Evolutionary conservation across 2,329 filamentous ascomycete genomes (phyloP), one percentile per base, ranked within the genome.

Genomic region (Fusarium solani-melongenae): DNA sequence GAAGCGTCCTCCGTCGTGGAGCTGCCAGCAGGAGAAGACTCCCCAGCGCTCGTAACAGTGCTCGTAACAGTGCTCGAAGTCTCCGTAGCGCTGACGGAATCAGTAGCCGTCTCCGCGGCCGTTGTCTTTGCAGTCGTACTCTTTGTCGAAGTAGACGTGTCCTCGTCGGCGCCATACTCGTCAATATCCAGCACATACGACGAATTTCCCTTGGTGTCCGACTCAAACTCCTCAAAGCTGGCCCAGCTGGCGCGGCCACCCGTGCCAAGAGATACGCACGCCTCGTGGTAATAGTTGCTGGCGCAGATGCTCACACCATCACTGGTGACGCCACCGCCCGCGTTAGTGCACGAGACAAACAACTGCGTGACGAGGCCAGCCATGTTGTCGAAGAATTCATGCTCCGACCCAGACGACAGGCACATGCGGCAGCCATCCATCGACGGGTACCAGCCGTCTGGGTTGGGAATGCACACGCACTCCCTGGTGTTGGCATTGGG

Each of bases 371-470:
- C 62, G 10, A 73, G 72, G 6, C n/a, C 46, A 2, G 67, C 60
- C 11, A 69, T 64, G 15, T 71, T 73, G 20, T 71, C 70, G n/a
- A 75, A 75, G 36, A 75, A 75, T 5, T 69, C 70, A 1, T 69
- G 64, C 9, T 66, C 51, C 1, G 65, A 61, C 20, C 67, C 64
- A 22, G 55, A 56, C 3, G 67, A 63, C 34, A 75, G 67, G 60
- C 73, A 75, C 31, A 27, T 75, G 17, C 72, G 70, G 60, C 72
- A 75, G 11, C 67, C 67, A n/a, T 75, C 73, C 73, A 75, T 71
- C 8, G 67, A 75, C 3, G 46, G 24, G n/a, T 75, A 75, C 73
- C 73, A 75, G 1, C 73, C 73, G 17, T 75, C 72, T 0, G 73
- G 73, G 41, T 75, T 75, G 1, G 36, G 22, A 6, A 75, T 75